Conservation (phyloP, 139 green algal species). For the Chlorella sp. region DNA sequence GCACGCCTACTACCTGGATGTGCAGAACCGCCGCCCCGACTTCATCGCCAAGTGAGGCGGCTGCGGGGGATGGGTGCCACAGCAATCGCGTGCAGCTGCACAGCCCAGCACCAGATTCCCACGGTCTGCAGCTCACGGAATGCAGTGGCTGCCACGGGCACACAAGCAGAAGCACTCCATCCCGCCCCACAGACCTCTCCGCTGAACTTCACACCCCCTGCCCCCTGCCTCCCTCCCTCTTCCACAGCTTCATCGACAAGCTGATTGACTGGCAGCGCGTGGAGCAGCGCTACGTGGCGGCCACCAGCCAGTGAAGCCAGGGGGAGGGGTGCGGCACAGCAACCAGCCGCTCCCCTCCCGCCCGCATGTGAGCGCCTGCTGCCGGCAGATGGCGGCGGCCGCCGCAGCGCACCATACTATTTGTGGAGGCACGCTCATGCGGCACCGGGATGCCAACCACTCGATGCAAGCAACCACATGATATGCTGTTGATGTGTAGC, state of each 20-base stretch:
- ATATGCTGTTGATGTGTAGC: background rate
- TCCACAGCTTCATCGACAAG: conserved; percentile 50
- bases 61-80: background rate
- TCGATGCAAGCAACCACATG: too few species aligned
- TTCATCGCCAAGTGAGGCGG: conserved; percentile 62
- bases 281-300: background rate
- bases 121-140: too few species aligned
- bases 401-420: background rate
- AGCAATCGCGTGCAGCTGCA: too few species aligned
- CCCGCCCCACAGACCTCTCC: too few species aligned
- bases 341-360: background rate
- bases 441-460: too few species aligned
- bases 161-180: too few species aligned
- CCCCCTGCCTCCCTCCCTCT: too few species aligned
- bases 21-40: conserved; percentile 67
- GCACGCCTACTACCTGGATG: conserved; percentile 36
- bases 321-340: too few species aligned
- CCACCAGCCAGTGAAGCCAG: background rate
- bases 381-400: background rate
- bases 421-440: too few species aligned
- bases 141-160: too few species aligned
- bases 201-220: too few species aligned
- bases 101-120: too few species aligned
- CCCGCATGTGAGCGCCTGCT: background rate
- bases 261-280: conserved; percentile 75